Evolutionary conservation across 106 monocot genomes (phyloP).

Genomic region (Dendrobium huoshanense): DNA sequence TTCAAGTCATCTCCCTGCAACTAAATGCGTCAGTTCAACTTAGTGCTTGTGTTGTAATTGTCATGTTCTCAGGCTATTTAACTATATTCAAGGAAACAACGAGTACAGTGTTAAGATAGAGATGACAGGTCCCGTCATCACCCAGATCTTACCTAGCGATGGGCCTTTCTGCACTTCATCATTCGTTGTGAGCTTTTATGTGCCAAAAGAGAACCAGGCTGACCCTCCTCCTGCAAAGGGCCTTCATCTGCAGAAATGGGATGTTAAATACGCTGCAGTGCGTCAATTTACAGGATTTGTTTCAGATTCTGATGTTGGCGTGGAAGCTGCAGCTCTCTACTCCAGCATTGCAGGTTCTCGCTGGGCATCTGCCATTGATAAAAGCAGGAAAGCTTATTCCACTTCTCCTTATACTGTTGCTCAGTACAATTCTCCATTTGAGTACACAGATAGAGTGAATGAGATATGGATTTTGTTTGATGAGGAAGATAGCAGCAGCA

Average conservation of each 20-base stretch:
- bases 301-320: constrained; percentile 34
- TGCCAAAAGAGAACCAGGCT: constrained; percentile 61
- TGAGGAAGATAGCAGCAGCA: background rate
- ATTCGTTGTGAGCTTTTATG: constrained; percentile 77
- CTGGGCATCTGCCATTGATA: constrained; percentile 50
- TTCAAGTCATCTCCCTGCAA: background rate
- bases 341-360: constrained; percentile 47
- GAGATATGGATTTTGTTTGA: constrained; percentile 82
- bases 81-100: constrained; percentile 80
- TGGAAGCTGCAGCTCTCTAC: constrained; percentile 57
- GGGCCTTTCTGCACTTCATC: constrained; percentile 82
- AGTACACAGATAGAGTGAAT: constrained; percentile 69
- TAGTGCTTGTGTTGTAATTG: background rate
- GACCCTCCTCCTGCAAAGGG: constrained; percentile 67
- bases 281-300: constrained; percentile 82
- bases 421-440: constrained; percentile 85
- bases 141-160: constrained; percentile 66
- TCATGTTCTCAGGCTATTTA: constrained; percentile 35
- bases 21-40: background rate
- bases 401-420: constrained; percentile 52
- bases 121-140: constrained; percentile 83
- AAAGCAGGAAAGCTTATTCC: constrained; percentile 29
- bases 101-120: constrained; percentile 55
- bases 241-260: constrained; percentile 67
- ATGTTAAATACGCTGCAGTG: constrained; percentile 42